A percentile compares a stretch with the other conserved stretches of the same genome.
phyloP scores from a whole-genome alignment of 2,329 filamentous ascomycete species.

The Colletotrichum cereale region DNA sequence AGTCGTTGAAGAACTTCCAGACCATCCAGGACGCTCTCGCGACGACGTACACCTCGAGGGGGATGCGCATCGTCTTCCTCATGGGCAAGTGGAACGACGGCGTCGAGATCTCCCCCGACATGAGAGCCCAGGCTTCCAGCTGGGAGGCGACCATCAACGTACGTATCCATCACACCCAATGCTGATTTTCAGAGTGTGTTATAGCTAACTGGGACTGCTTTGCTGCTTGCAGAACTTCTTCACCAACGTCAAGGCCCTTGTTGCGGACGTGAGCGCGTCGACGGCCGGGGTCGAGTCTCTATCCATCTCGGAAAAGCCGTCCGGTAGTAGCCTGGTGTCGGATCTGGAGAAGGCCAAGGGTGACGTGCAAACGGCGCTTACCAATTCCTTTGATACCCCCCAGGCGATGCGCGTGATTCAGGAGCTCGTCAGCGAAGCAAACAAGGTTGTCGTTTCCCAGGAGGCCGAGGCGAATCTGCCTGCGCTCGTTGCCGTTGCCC shows the following conservation, averaged over 20 bases:
- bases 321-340: constrained; percentile 48
- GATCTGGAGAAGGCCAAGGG: constrained; percentile 66
- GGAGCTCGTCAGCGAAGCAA: constrained; percentile 82
- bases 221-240: constrained; percentile 69
- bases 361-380: constrained; percentile 71
- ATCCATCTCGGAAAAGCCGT: constrained; percentile 51
- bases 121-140: constrained; percentile 78
- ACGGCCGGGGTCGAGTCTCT: constrained; percentile 53
- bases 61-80: constrained; percentile 87
- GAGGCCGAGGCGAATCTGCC: constrained; percentile 58
- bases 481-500: constrained; percentile 70
- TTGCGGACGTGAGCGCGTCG: constrained; percentile 58
- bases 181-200: background rate
- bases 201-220: constrained; percentile 33
- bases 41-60: constrained; percentile 79
- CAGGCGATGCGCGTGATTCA: constrained; percentile 82
- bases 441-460: constrained; percentile 61
- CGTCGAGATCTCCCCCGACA: constrained; percentile 88
- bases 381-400: constrained; percentile 90
- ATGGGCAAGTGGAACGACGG: constrained; percentile 92
- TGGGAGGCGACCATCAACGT: constrained; percentile 86
- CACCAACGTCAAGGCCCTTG: constrained; percentile 66
- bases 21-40: constrained; percentile 87
- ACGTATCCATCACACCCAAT: constrained; percentile 44
- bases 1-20: constrained; percentile 94